Base-by-base conservation (phyloP, 2,329 filamentous ascomycete species). In the Periconia sp. region DNA sequence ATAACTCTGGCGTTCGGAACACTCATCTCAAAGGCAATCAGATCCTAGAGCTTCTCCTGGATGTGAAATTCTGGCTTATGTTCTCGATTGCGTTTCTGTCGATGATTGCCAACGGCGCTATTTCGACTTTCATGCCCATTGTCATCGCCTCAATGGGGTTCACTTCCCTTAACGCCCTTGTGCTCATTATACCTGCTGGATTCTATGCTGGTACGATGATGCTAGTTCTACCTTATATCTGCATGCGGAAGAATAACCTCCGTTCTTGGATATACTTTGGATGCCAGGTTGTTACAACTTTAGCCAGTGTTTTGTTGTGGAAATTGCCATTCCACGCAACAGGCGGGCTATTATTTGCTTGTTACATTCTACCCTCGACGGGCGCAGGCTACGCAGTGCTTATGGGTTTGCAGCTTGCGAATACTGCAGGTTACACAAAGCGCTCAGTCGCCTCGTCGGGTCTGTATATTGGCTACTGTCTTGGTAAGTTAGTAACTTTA, bases 1-100 rank as follows among this genome's bases (percentile, higher is more conserved):
- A 92, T 57, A 85, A 90, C 65, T 88, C 87, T 37, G 88, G 88
- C 0, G 84, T 87, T 6, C 84, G 84, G 2, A 86, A 82, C 46
- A 82, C 82, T 43, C 78, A 86, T 48, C 87, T 87, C 67, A 86
- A 86, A 48, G 73, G 78, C 69, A 75, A 78, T 10, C 88, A 92
- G 47, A 74, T 86, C 1, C 71, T 78, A n/a, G 80, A 84, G 52
- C 76, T 79, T 0, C 57, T 84, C 3, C 40, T 69, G 9, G 81
- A 84, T 48, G 77, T 79, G 3, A 73, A 81, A 63, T 79, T 80
- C 3, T 84, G 81, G 81, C 31, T 62, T 16, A 46, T 63, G 25
- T 61, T 63, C 40, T 43, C 52, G 18, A 62, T 54, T 7, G 58
- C 58, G 3, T 60, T 61, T 31, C 43, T 62, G 4, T 57, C 54